Evolutionary conservation across 352 stramenopile genomes (phyloP).

Genomic region (Globisporangium viniferum): DNA sequence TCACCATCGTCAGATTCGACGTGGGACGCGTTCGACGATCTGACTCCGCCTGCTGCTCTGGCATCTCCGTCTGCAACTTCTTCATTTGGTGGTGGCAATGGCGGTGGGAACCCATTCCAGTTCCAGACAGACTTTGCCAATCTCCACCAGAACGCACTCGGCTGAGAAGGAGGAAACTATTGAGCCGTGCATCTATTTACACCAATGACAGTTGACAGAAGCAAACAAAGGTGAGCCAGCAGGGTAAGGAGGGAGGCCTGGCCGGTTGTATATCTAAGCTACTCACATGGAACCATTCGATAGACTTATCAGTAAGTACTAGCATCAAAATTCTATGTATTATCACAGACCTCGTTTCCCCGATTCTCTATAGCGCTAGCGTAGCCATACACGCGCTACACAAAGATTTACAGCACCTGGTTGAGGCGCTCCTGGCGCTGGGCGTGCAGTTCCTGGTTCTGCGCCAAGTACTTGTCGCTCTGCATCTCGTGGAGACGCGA

Average conservation of each 20-base stretch:
- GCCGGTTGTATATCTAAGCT: not conserved
- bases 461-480: conserved; percentile 56
- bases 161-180: not conserved
- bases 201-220: not conserved
- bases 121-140: conserved; percentile 23
- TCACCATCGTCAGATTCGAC: not conserved
- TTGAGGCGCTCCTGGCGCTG: conserved; percentile 24
- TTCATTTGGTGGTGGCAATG: not conserved
- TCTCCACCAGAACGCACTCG: conserved; percentile 24
- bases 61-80: not conserved
- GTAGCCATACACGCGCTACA: too few relatives aligned
- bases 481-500: conserved; percentile 89
- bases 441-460: conserved; percentile 35
- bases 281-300: not conserved
- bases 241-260: not conserved
- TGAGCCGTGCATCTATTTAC: not conserved
- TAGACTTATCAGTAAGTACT: not conserved
- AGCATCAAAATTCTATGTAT: not conserved
- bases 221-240: not conserved
- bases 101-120: conserved; percentile 7
- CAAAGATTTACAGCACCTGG: conserved; percentile 17
- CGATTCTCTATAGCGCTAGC: not conserved
- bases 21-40: conserved; percentile 14
- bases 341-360: not conserved
- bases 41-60: conserved; percentile 5